phyloP scores from a whole-genome alignment of 768 basidiomycete species.

The Hericium rajendrae region DNA sequence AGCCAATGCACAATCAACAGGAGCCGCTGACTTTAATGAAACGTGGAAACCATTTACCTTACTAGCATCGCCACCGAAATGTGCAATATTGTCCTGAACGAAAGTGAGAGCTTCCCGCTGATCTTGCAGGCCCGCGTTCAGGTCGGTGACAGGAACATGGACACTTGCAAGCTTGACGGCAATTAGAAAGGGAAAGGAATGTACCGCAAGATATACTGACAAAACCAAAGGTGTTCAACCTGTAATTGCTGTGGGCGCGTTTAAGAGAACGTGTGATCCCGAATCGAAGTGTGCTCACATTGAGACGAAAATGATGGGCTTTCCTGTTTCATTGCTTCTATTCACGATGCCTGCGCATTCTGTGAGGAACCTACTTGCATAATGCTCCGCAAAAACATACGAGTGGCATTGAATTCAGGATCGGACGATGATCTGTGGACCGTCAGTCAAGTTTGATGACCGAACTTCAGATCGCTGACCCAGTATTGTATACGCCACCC shows the following conservation, averaged over 20 bases:
- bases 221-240: conserved; percentile 47
- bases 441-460: conserved; percentile 9
- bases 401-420: conserved; percentile 34
- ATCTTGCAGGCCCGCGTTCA: conserved; percentile 32
- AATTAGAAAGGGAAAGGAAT: background rate
- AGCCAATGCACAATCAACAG: too few relatives aligned
- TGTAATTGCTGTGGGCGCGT: conserved; percentile 35
- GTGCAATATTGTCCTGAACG: conserved; percentile 51
- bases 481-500: conserved; percentile 40
- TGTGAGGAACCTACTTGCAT: background rate
- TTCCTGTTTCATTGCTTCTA: conserved; percentile 34
- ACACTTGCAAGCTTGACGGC: conserved; percentile 32
- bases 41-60: conserved; percentile 27
- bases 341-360: conserved; percentile 34
- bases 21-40: background rate
- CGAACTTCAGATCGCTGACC: conserved; percentile 32
- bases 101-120: conserved; percentile 48
- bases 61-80: conserved; percentile 31
- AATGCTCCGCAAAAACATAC: conserved; percentile 20
- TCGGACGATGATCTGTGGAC: conserved; percentile 33
- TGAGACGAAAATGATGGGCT: conserved; percentile 51
- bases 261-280: background rate
- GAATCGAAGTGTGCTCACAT: conserved; percentile 21
- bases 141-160: conserved; percentile 31
- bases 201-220: conserved; percentile 18